phyloP scores from a whole-genome alignment of 371 early-diverging fungal species.

The Mortierella polycephala region DNA sequence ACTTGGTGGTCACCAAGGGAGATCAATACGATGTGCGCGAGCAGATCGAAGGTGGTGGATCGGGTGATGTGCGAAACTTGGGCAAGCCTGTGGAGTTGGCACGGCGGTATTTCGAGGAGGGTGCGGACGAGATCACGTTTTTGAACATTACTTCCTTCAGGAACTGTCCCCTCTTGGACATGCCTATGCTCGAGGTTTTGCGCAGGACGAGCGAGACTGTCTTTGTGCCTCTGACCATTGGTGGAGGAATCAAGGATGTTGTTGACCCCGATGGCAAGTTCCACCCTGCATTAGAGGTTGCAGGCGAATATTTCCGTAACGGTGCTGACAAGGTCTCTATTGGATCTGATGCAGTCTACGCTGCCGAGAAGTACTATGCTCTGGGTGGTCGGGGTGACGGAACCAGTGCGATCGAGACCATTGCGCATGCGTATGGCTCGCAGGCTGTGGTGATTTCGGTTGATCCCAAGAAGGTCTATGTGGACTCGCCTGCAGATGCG shows the following conservation, averaged over 20 bases:
- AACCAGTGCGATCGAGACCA: conserved; percentile 90
- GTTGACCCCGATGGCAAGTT: conserved; percentile 83
- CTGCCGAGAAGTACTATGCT: conserved; percentile 84
- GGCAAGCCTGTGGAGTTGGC: conserved; percentile 97
- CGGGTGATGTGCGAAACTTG: conserved; percentile 91
- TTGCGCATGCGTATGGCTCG: conserved; percentile 90
- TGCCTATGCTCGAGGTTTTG: conserved; percentile 96
- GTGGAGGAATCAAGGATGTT: conserved; percentile 96
- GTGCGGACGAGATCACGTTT: conserved; percentile 97
- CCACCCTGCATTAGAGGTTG: conserved; percentile 92
- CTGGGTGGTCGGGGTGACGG: conserved; percentile 65
- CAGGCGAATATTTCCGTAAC: conserved; percentile 96
- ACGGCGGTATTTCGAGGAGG: conserved; percentile 90
- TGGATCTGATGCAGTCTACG: conserved; percentile 97
- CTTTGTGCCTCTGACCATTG: conserved; percentile 98
- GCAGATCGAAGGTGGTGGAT: conserved; percentile 56
- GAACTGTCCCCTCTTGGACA: conserved; percentile 87
- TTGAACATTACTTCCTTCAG: conserved; percentile 98
- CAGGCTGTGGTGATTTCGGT: conserved; percentile 99
- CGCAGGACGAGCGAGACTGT: conserved; percentile 87
- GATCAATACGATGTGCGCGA: conserved; percentile 99
- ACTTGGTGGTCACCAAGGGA: conserved; percentile 98
- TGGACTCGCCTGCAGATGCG: conserved; percentile 79
- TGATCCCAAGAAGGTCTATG: conserved; percentile 95
- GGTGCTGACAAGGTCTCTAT: conserved; percentile 99